Evolutionary conservation across 495 filamentous ascomycete species (phyloP), one percentile per base, ranked within the genome.

Genomic region (Penicillium canariense): DNA sequence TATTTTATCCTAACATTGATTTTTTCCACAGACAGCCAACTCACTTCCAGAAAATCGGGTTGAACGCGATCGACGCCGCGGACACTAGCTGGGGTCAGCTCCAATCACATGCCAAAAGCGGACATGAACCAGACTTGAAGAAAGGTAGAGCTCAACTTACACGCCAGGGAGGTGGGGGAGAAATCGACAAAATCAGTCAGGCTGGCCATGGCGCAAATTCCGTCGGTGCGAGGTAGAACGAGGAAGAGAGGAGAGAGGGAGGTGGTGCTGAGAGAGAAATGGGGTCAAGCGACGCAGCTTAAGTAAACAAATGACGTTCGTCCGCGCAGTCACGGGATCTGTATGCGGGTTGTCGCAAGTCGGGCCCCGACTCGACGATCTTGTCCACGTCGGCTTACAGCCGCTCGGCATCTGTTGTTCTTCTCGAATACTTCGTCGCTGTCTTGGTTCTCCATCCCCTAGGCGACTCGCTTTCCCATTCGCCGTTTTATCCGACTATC

Each of bases 41-140:
- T 67, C 65, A 81, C 78, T 82, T 82, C 79, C 79, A 82, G 68
- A 82, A 82, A 25, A 79, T 76, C 1, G 79, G 79, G 54, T 82
- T 82, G 57, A 82, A 82, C 10, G 74, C 72, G 63, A 82, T 78
- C 32, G 75, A 68, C 43, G 76, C 62, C 39, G 75, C 76, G 60
- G 77, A 72, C 58, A 72, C 79, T 82, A 47, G 43, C 28, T 6
- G 5, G 42, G 59, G 63, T 71, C 44, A 70, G 64, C 27, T 31
- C 35, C 51, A 56, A 70, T 73, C 68, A 74, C 68, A 71, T 73
- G 64, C 53, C 50, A 67, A 63, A 58, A 61, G 62, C 60, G 53
- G 59, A 59, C 56, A 44, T 30, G 42, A 32, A 38, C 26, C 15
- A 23, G 12, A 36, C 18, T 43, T n/a, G 18, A 15, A 42, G 30